Evolutionary conservation across 306 rosid genomes (phyloP).

Genomic region (Comarum palustre): DNA sequence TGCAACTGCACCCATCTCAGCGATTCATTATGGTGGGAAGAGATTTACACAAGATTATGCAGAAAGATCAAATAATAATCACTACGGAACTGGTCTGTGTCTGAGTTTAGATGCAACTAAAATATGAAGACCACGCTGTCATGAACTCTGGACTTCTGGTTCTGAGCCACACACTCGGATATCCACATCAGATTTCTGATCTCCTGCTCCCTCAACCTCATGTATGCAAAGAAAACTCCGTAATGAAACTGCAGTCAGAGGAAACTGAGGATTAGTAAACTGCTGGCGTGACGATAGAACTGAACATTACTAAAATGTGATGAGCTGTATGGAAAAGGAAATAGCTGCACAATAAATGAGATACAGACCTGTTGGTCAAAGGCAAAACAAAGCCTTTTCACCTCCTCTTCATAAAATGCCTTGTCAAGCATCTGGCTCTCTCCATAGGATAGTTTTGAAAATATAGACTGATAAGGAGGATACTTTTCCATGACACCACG

Average conservation of each 20-base stretch:
- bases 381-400: conserved; percentile 91
- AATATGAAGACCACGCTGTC: conserved; percentile 95
- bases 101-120: conserved; percentile 34
- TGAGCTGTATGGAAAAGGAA: not conserved
- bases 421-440: conserved; percentile 98
- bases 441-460: conserved; percentile 84
- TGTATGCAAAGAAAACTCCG: conserved; percentile 91
- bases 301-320: not conserved
- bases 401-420: conserved; percentile 99
- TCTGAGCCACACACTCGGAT: conserved; percentile 96
- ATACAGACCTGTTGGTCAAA: conserved; percentile 87
- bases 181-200: conserved; percentile 97
- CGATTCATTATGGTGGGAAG: conserved; percentile 17
- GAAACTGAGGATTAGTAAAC: conserved; percentile 7
- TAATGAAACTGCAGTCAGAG: conserved; percentile 77
- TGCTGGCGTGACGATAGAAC: not conserved
- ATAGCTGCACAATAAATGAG: not conserved
- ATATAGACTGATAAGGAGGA: conserved; percentile 90
- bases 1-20: conserved; percentile 27
- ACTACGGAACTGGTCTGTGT: conserved; percentile 10
- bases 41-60: conserved; percentile 45
- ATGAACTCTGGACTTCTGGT: conserved; percentile 95
- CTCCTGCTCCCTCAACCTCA: conserved; percentile 98
- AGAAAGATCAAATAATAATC: conserved; percentile 20
- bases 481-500: conserved; percentile 88